These are phyloP conservation scores for Tylopilus vinaceipallidus DNA, from an alignment of 768 basidiomycete species.

Conservation along the genomic window DNA sequence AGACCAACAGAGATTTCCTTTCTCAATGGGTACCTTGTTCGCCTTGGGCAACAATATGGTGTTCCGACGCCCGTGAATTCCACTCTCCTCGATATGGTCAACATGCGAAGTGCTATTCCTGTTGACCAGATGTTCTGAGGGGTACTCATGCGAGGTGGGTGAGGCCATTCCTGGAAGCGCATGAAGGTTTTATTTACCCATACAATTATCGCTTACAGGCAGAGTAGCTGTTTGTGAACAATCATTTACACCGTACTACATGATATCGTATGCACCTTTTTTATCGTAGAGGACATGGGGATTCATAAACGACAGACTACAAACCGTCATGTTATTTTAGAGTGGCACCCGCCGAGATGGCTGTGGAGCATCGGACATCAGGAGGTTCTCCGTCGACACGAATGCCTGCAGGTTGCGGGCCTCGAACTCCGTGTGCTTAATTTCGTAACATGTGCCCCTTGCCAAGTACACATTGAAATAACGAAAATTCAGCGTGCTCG, in stretches of 20 bases:
- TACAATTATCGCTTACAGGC: not conserved
- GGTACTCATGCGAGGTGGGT: constrained; percentile 9
- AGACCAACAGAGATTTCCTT: constrained; percentile 73
- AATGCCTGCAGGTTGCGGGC: too few relatives aligned
- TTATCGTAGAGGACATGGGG: not conserved
- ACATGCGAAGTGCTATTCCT: constrained; percentile 55
- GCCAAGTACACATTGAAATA: too few relatives aligned
- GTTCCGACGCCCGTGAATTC: constrained; percentile 58
- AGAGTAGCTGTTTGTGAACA: too few relatives aligned
- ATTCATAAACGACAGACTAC: not conserved
- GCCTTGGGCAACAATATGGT: constrained; percentile 54
- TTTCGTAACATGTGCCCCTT: too few relatives aligned
- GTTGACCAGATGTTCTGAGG: constrained; percentile 41
- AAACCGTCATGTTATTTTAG: not conserved
- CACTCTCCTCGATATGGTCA: constrained; percentile 56
- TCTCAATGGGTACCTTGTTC: constrained; percentile 78
- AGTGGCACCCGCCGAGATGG: not conserved
- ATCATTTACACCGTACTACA: too few relatives aligned
- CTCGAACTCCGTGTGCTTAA: not conserved
- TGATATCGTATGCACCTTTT: not conserved
- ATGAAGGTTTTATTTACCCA: constrained; percentile 1
- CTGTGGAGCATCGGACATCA: not conserved
- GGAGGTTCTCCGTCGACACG: not conserved
- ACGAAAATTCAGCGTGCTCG: too few relatives aligned
- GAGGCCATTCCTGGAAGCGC: not conserved